Base-by-base conservation (phyloP, 768 basidiomycete species). In the Termitomyces sp. region DNA sequence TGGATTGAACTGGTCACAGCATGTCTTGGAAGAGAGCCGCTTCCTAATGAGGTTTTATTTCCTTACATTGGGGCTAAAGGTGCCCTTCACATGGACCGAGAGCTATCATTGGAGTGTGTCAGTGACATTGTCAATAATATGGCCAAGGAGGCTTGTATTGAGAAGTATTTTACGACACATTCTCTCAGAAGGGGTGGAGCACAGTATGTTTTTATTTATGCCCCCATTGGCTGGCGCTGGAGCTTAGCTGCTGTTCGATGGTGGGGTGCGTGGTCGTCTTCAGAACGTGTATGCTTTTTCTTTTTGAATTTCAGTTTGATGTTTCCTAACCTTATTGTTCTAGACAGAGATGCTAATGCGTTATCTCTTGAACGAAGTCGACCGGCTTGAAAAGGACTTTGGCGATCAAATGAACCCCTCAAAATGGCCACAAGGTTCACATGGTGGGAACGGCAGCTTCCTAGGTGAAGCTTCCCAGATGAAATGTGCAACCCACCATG, bases 191-290 rank as follows among this genome's bases (percentile, higher is more conserved):
- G 54, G 2, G 54, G 42, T 15, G 54, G 54, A 5, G 48, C 54
- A 1, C 54, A 56, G 11, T 50, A 56, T 22, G 35, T 27, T 1
- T 54, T 39, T 22, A 27, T 40, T 1, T 15, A 27, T 48, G 53
- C 53, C 4, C 53, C 53, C 10, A 13, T 33, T 5, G 27, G 48
- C 2, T 13, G n/a, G 13, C 39, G 38, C 1, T 56, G 54, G 54
- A 3, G 31, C 7, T 16, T 56, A 3, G 23, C 41, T 23, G 36
- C 43, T 1, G 5, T 36, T 13, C 15, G 31, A 0, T 56, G 42
- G 47, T 56, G 54, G 54, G 48, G 54, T 1, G 48, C 47, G 4
- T 50, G 54, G 54, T 22, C 38, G n/a, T n/a, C n/a, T n/a, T n/a
- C n/a, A n/a, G n/a, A n/a, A n/a, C n/a, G n/a, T n/a, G n/a, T n/a